Evolutionary conservation across 805 yeast genomes (phyloP), one percentile per base, ranked within the genome.

Genomic region (Candida coquimbonensis): DNA sequence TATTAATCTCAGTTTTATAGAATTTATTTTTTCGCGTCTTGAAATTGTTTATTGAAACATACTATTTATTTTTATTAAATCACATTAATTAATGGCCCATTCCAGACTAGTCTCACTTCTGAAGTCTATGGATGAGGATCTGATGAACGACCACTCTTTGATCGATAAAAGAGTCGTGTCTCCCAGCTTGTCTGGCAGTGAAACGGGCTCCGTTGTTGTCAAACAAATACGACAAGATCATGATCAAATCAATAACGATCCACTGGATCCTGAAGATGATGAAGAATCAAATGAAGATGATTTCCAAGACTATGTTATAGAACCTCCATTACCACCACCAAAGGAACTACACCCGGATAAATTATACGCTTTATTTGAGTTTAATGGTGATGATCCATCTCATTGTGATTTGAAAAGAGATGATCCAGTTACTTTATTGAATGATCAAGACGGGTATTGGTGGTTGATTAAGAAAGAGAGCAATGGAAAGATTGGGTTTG

Each of bases 401-500:
- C 99, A 91, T 65, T 84, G 96, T 53, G 80, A 83, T 47, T 72
- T 91, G 11, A 62, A 68, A 19, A 80, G 87, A 52, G 90, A 91
- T 58, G 96, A 88, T 56, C 81, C 95, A 2, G 91, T 95, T 51
- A 70, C 77, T 38, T 67, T 93, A 17, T 67, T 93, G 33, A 89
- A 88, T 59, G 99, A 93, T 59, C 81, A 85, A 41, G 96, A 93
- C 65, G 77, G 87, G 49, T 93, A 93, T 66, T 93, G 99, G 99
- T 93, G 99, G 98, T 70, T 91, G 11, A 91, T 93, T 54, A 63
- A 75, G 56, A 61, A 72, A 49, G 69, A 70, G 37, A 64, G 61
- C 39, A 85, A 81, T 60, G 81, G 81, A 3, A 75, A 80, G 53
- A 80, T 91, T 44, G 99, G 99, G 1, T 93, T 90, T 69, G 95